Conservation (phyloP, 352 stramenopile genomes). For the Peronospora farinosa region DNA sequence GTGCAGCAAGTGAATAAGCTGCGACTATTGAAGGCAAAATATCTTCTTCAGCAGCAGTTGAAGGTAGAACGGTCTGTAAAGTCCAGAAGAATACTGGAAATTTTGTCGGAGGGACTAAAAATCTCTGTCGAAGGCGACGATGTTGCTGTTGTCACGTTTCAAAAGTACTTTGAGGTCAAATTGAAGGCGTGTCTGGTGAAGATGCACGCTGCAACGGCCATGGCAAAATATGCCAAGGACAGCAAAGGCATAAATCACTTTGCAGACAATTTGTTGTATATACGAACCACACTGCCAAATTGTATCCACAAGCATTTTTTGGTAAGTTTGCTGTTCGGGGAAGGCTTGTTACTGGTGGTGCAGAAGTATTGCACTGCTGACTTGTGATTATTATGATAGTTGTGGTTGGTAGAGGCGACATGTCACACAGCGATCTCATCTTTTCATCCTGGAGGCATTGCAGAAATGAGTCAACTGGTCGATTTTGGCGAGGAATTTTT, state of each 20-base stretch:
- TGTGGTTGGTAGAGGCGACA: constrained; percentile 61
- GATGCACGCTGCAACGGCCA: constrained; percentile 41
- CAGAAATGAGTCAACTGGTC: constrained; percentile 34
- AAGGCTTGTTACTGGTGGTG: background rate
- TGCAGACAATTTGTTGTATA: constrained; percentile 41
- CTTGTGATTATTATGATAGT: constrained; percentile 22
- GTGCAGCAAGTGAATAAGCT: constrained; percentile 36
- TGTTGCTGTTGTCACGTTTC: constrained; percentile 19
- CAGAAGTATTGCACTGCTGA: constrained; percentile 3
- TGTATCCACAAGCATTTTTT: constrained; percentile 45
- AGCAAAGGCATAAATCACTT: constrained; percentile 23
- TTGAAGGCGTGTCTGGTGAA: constrained; percentile 47
- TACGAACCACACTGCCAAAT: constrained; percentile 41
- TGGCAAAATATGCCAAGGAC: constrained; percentile 21
- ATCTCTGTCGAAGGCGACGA: constrained; percentile 23
- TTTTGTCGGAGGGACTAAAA: constrained; percentile 42
- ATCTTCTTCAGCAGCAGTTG: constrained; percentile 39
- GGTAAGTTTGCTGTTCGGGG: constrained; percentile 20
- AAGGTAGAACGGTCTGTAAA: constrained; percentile 33
- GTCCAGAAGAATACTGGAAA: constrained; percentile 38
- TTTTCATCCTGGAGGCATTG: constrained; percentile 18
- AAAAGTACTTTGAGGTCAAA: constrained; percentile 46
- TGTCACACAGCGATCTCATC: constrained; percentile 51
- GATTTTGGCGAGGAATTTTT: constrained; percentile 45
- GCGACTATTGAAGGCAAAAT: constrained; percentile 51